Conservation (phyloP, 1,139 yeast species). For the Hemisphaericaspora subhashii region DNA sequence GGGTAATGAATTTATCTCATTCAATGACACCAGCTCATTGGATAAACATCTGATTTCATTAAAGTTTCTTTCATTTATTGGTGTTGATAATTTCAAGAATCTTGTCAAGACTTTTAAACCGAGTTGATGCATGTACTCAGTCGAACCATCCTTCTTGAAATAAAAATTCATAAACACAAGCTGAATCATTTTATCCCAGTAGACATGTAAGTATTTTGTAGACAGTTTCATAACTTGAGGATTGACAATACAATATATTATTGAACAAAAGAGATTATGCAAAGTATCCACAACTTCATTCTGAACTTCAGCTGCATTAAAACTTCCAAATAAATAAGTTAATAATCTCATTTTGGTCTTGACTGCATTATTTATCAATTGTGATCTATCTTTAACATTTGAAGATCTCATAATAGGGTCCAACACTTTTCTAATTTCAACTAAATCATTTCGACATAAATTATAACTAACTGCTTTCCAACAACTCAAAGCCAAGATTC, state of each 20-base stretch:
- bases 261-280: conserved; percentile 31
- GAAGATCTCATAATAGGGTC: conserved; percentile 19
- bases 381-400: conserved; percentile 15
- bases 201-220: conserved; percentile 28
- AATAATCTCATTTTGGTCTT: conserved; percentile 31
- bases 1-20: conserved; percentile 33
- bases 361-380: conserved; percentile 19
- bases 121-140: conserved; percentile 24
- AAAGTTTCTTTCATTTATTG: conserved; percentile 23
- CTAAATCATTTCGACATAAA: conserved; percentile 35
- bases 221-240: conserved; percentile 21
- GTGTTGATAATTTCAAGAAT: conserved; percentile 23
- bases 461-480: conserved; percentile 42
- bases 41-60: conserved; percentile 34
- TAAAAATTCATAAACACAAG: conserved; percentile 35
- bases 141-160: conserved; percentile 28
- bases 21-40: conserved; percentile 28
- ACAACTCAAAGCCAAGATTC: conserved; percentile 29
- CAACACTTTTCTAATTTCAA: conserved; percentile 20
- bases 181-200: conserved; percentile 42
- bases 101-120: conserved; percentile 26
- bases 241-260: conserved; percentile 34
- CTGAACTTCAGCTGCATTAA: conserved; percentile 22
- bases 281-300: conserved; percentile 30
- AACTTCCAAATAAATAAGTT: conserved; percentile 28